These are phyloP conservation scores for Gracilaria gracilis DNA, from an alignment of 23 red algal species.

Conservation along the genomic window DNA sequence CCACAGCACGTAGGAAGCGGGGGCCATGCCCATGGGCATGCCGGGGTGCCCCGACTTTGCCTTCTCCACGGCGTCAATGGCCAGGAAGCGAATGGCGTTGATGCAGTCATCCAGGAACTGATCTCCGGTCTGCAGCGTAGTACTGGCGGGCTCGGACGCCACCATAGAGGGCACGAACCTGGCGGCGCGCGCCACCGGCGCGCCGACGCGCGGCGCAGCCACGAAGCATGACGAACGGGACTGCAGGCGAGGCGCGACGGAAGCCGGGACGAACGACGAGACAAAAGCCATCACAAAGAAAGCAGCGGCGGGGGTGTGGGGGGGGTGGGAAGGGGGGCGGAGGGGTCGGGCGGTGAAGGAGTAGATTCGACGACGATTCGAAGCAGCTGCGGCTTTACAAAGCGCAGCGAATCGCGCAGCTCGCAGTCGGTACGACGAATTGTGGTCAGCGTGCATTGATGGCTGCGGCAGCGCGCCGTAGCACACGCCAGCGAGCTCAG, in stretches of 20 bases:
- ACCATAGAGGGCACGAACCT: slow-evolving; percentile 37
- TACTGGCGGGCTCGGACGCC: slow-evolving; percentile 28
- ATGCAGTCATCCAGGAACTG: slow-evolving; percentile 84
- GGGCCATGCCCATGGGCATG: slow-evolving; percentile 99
- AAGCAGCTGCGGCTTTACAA: not conserved
- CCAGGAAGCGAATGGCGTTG: slow-evolving; percentile 95
- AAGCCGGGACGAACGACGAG: slow-evolving; percentile 9
- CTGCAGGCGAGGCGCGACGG: not conserved
- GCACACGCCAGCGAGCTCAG: slow-evolving; percentile 1
- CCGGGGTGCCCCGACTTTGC: slow-evolving; percentile 97
- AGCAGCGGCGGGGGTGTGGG: not conserved
- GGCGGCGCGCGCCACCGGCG: not conserved
- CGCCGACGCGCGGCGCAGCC: not conserved
- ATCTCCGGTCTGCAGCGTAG: slow-evolving; percentile 91
- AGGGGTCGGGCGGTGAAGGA: no score
- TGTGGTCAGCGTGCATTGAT: not conserved
- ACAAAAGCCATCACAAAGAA: not conserved
- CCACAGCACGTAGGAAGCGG: slow-evolving; percentile 85
- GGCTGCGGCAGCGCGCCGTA: slow-evolving; percentile 1
- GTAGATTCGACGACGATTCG: not conserved
- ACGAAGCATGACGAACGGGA: not conserved
- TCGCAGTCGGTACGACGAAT: no score
- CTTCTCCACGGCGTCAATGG: slow-evolving; percentile 96
- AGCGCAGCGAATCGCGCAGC: not conserved
- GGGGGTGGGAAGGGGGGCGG: not conserved